phyloP scores from a whole-genome alignment of 768 basidiomycete species.

The Boletus barrowsii region DNA sequence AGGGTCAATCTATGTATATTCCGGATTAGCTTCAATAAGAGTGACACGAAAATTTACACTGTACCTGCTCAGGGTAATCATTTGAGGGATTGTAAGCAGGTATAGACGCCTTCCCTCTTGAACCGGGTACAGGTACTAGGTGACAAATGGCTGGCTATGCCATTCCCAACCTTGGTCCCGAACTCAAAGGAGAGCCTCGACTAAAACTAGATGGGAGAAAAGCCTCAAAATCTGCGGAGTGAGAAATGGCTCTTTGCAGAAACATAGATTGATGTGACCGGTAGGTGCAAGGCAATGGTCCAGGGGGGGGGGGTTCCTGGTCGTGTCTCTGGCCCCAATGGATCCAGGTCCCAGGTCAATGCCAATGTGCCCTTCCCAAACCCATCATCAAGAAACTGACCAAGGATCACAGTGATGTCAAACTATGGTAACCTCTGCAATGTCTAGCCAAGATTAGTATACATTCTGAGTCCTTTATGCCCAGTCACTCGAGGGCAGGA shows the following conservation, averaged over 20 bases:
- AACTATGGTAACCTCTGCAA: too few relatives aligned
- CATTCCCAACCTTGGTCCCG: conserved; percentile 45
- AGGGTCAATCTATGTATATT: neutral
- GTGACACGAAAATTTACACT: neutral
- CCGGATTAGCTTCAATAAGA: neutral
- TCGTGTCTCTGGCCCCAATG: conserved; percentile 37
- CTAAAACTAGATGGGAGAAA: conserved; percentile 57
- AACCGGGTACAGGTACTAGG: conserved; percentile 43
- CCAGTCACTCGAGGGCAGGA: too few relatives aligned
- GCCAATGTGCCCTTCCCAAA: conserved; percentile 54
- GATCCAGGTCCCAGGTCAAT: conserved; percentile 57
- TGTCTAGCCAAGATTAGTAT: too few relatives aligned
- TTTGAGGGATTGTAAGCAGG: conserved; percentile 59
- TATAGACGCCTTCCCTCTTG: conserved; percentile 63
- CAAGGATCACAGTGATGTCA: conserved; percentile 12
- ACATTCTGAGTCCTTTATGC: too few relatives aligned
- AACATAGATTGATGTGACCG: conserved; percentile 6
- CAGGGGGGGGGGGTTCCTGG: conserved; percentile 40
- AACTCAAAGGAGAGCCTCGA: conserved; percentile 56
- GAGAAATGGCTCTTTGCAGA: conserved; percentile 20
- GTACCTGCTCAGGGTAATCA: conserved; percentile 37
- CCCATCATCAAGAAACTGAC: conserved; percentile 27
- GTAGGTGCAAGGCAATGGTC: conserved; percentile 30
- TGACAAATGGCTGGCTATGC: conserved; percentile 52
- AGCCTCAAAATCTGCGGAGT: conserved; percentile 35